Conservation (phyloP, 768 basidiomycete genomes). For the Cystobasidium tubakii region DNA sequence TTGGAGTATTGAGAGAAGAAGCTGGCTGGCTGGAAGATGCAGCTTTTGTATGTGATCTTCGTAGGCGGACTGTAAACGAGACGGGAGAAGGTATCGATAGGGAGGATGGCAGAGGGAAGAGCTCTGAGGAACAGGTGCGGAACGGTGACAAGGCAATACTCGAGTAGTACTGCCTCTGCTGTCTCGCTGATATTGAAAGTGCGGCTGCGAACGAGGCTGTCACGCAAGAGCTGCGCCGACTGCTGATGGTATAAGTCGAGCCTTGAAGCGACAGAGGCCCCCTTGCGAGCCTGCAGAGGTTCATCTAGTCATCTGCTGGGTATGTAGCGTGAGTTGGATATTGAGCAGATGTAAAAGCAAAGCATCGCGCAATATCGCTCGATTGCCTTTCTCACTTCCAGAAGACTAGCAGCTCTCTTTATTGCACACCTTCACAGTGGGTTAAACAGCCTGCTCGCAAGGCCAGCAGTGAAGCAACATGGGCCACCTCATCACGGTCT, state of each 20-base stretch:
- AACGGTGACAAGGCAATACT: not conserved
- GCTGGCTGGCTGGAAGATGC: not conserved
- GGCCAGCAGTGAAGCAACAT: not conserved
- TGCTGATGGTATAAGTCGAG: not conserved
- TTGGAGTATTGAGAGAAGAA: not conserved
- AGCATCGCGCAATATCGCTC: not conserved
- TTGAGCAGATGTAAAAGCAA: not conserved
- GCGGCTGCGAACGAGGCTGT: not conserved
- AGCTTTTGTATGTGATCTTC: slow-evolving; percentile 11
- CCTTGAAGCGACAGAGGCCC: slow-evolving; percentile 3
- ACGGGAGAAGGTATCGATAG: not conserved
- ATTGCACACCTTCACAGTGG: not conserved
- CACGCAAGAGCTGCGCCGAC: not conserved
- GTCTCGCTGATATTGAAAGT: not conserved
- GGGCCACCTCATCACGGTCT: slow-evolving; percentile 43
- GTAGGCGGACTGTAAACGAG: not conserved
- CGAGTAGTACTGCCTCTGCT: not conserved
- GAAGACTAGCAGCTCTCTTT: not conserved
- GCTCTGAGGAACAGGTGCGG: not conserved
- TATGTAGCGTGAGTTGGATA: not conserved
- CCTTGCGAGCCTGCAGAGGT: not conserved
- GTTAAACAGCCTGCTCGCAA: not conserved
- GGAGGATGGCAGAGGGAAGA: not conserved
- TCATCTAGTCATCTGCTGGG: slow-evolving; percentile 15
- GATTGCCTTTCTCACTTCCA: not conserved